Conservation (phyloP, 2,329 filamentous ascomycete species). For the Pseudogymnoascus sp. region DNA sequence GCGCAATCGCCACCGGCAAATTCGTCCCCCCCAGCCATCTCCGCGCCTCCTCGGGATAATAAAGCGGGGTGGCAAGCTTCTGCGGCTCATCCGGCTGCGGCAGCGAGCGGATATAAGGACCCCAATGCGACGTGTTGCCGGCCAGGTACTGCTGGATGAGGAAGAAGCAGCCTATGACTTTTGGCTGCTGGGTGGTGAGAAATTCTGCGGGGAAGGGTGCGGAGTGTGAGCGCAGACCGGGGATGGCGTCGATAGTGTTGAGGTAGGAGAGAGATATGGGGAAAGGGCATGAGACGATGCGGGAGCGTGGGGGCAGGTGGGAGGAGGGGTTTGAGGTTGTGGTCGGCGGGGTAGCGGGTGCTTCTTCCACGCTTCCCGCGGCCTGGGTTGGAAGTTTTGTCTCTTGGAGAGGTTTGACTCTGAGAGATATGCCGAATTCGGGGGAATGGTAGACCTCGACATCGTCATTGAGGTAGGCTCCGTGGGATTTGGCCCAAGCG, state of each 20-base stretch:
- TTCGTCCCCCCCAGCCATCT: conserved; percentile 39
- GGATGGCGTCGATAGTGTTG: conserved; percentile 40
- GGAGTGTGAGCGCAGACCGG: conserved; percentile 21
- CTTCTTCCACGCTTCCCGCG: conserved; percentile 26
- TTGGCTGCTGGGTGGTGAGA: conserved; percentile 42
- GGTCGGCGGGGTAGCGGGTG: not conserved
- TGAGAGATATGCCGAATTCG: conserved; percentile 47
- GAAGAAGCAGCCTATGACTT: conserved; percentile 61
- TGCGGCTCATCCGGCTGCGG: conserved; percentile 50
- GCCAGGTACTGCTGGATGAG: conserved; percentile 61
- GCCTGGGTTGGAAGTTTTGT: conserved; percentile 25
- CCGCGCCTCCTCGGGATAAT: conserved; percentile 56
- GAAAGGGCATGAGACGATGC: conserved; percentile 46
- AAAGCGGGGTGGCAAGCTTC: conserved; percentile 51
- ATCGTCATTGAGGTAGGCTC: conserved; percentile 42
- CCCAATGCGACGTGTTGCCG: conserved; percentile 55
- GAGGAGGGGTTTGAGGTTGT: not conserved
- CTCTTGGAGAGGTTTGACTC: conserved; percentile 33
- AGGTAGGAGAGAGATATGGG: conserved; percentile 51
- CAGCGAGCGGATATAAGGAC: conserved; percentile 58
- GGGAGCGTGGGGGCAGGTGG: conserved; percentile 15
- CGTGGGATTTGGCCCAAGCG: conserved; percentile 42
- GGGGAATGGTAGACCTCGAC: conserved; percentile 48
- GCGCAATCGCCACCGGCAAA: conserved; percentile 22
- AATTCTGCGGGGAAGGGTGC: conserved; percentile 43